These are phyloP conservation scores for Termitomyces sp. DNA, from an alignment of 768 basidiomycete genomes.

Conservation along the genomic window DNA sequence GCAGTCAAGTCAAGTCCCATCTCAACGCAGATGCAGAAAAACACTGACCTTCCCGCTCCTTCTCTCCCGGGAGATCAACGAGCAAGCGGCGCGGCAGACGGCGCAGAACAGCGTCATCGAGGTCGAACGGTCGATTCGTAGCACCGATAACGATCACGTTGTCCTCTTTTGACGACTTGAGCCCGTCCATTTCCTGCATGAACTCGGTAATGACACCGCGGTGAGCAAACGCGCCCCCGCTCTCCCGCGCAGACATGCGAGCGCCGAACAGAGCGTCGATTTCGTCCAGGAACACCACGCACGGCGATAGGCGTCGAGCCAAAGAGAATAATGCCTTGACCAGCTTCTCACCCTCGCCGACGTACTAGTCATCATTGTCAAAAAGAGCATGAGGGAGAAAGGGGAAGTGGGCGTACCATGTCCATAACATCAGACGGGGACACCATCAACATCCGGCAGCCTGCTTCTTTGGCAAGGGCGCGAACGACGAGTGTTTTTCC, in stretches of 20 bases:
- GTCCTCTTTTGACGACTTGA: slow-evolving; percentile 74
- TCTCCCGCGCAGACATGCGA: slow-evolving; percentile 69
- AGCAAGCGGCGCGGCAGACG: slow-evolving; percentile 82
- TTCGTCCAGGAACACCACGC: slow-evolving; percentile 93
- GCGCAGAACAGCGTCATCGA: slow-evolving; percentile 89
- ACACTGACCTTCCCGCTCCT: slow-evolving; percentile 74
- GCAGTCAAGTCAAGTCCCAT: slow-evolving; percentile 1
- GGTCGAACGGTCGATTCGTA: slow-evolving; percentile 87
- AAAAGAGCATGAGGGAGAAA: not conserved
- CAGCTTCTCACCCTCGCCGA: slow-evolving; percentile 86
- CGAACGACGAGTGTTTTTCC: slow-evolving; percentile 89
- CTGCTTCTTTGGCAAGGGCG: slow-evolving; percentile 89
- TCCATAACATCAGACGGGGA: slow-evolving; percentile 95
- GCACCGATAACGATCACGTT: slow-evolving; percentile 90
- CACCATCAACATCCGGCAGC: slow-evolving; percentile 87
- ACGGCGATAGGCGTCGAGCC: slow-evolving; percentile 81
- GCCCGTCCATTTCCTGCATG: slow-evolving; percentile 96
- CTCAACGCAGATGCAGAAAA: not conserved
- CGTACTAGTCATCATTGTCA: slow-evolving; percentile 46
- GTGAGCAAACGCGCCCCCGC: slow-evolving; percentile 78
- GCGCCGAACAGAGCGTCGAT: slow-evolving; percentile 92
- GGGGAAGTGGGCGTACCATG: slow-evolving; percentile 52
- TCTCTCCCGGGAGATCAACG: slow-evolving; percentile 84
- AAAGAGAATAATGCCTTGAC: slow-evolving; percentile 87
- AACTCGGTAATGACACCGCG: slow-evolving; percentile 87